These are phyloP conservation scores for Lactarius vividus DNA, from an alignment of 768 basidiomycete genomes.

Conservation along the genomic window DNA sequence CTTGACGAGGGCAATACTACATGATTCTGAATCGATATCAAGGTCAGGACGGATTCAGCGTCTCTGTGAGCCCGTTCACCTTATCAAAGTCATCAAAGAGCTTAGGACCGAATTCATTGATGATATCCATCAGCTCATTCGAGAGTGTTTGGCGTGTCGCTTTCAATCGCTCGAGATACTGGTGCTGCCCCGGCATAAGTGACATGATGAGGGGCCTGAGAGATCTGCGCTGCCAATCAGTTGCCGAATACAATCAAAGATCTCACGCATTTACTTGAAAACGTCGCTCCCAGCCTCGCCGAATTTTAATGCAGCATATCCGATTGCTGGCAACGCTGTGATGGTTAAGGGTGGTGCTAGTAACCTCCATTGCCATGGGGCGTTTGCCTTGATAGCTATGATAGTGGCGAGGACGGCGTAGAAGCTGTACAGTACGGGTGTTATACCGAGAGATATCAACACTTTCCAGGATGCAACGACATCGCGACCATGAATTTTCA, in stretches of 20 bases:
- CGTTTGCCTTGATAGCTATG: conserved; percentile 63
- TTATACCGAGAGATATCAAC: conserved; percentile 82
- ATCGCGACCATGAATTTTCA: conserved; percentile 91
- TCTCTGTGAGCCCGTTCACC: conserved; percentile 39
- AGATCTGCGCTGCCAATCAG: conserved; percentile 51
- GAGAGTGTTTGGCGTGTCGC: conserved; percentile 68
- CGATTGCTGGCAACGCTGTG: conserved; percentile 76
- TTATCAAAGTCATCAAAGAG: conserved; percentile 85
- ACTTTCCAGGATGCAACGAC: conserved; percentile 97
- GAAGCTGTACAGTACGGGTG: conserved; percentile 78
- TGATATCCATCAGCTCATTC: conserved; percentile 77
- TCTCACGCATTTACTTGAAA: conserved; percentile 65
- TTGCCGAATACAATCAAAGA: conserved; percentile 14
- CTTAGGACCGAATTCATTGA: conserved; percentile 86
- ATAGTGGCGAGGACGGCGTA: conserved; percentile 79
- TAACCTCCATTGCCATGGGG: conserved; percentile 59
- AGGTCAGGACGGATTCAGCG: conserved; percentile 4
- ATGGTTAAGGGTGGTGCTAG: conserved; percentile 76
- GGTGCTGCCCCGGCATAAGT: conserved; percentile 83
- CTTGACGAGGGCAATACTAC: conserved; percentile 78
- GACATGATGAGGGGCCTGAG: conserved; percentile 87
- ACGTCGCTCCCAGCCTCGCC: conserved; percentile 98
- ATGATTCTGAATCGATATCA: conserved; percentile 35
- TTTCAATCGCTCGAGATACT: conserved; percentile 72
- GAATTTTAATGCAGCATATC: conserved; percentile 90